Conservation (phyloP, 805 yeast genomes). For the Groenewaldozyma salmanticensis region DNA sequence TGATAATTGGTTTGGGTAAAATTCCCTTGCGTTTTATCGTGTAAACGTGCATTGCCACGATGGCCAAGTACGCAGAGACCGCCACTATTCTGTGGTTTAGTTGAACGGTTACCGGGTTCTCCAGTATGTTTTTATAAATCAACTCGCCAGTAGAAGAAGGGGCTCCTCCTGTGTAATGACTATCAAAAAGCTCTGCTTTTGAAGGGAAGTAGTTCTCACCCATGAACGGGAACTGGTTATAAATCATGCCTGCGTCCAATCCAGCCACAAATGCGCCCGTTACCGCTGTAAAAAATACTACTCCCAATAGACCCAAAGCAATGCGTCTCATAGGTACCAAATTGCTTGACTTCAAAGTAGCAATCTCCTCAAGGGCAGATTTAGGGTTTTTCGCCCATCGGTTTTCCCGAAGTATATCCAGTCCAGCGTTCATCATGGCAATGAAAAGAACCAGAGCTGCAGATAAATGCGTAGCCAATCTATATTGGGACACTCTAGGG, state of each 20-base stretch:
- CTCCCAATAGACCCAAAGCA: constrained; percentile 47
- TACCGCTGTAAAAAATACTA: constrained; percentile 87
- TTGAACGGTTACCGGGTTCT: constrained; percentile 95
- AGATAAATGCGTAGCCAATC: constrained; percentile 88
- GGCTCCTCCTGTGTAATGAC: constrained; percentile 58
- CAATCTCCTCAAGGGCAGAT: constrained; percentile 43
- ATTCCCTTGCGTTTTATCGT: constrained; percentile 44
- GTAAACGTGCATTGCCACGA: constrained; percentile 62
- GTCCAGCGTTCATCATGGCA: constrained; percentile 85
- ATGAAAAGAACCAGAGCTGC: constrained; percentile 83
- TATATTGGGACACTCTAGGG: constrained; percentile 95
- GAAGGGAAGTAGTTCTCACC: constrained; percentile 69
- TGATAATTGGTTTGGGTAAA: constrained; percentile 50
- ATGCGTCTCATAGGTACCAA: constrained; percentile 47
- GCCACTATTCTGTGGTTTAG: constrained; percentile 83
- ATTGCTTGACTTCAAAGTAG: constrained; percentile 51
- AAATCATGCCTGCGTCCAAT: constrained; percentile 91
- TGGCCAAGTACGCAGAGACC: constrained; percentile 62
- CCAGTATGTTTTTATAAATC: constrained; percentile 87
- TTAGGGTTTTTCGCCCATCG: constrained; percentile 59
- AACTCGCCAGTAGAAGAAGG: constrained; percentile 24
- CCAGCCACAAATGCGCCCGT: constrained; percentile 98
- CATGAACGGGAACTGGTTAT: constrained; percentile 95
- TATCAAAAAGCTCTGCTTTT: constrained; percentile 65
- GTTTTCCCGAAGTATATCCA: constrained; percentile 69